phyloP scores from a whole-genome alignment of 345 rosid genomes.

The Eucalyptus guilfoylei region DNA sequence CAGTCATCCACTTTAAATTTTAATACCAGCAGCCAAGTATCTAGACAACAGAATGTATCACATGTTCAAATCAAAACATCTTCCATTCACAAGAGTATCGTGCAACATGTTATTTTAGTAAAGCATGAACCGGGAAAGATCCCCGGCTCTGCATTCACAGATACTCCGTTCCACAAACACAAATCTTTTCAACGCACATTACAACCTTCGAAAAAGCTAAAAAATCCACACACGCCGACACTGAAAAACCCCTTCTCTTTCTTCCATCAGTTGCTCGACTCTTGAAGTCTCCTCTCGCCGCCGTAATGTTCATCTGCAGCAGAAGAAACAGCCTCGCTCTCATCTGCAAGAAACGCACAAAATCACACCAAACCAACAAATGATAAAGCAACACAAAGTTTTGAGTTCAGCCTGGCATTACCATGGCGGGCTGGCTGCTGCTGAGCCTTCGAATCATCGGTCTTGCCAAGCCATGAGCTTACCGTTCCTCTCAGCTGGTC shows the following conservation, averaged over 20 bases:
- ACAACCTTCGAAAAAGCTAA: neutral
- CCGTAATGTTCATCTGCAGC: neutral
- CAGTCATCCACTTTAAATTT: neutral
- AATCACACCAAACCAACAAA: neutral
- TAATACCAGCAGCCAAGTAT: neutral
- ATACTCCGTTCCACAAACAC: neutral
- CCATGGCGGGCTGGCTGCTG: slow-evolving; percentile 5
- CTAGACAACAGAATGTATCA: neutral
- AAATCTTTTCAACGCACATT: neutral
- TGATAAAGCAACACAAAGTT: neutral
- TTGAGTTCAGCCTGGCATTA: neutral
- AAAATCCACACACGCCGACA: neutral
- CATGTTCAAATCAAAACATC: neutral
- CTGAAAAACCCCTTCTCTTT: neutral
- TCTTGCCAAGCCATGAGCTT: slow-evolving; percentile 44
- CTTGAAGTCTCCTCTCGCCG: slow-evolving; percentile 15
- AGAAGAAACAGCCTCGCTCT: neutral
- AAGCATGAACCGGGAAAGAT: neutral
- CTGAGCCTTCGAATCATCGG: slow-evolving; percentile 1
- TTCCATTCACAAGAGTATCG: neutral
- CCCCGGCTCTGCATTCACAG: neutral
- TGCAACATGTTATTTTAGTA: neutral
- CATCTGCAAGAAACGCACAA: neutral
- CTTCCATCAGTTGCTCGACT: slow-evolving; percentile 18
- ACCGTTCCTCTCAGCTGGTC: slow-evolving; percentile 44